phyloP scores from a whole-genome alignment of 169 alveolate genomes.

The Theileria sp. region DNA sequence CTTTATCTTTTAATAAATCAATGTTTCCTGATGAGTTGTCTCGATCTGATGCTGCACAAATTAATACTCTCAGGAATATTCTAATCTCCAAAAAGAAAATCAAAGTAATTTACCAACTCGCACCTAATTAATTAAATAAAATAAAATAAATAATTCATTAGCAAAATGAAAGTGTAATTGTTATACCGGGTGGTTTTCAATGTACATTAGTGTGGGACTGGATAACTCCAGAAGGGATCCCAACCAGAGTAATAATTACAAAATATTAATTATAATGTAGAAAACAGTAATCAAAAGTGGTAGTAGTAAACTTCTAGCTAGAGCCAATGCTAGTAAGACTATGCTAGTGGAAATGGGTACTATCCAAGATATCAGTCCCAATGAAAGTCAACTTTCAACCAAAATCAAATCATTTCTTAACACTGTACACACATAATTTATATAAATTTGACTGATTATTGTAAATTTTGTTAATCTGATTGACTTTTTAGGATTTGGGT shows the following conservation, averaged over 20 bases:
- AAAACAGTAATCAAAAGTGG: conserved; percentile 23
- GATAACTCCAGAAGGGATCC: conserved; percentile 20
- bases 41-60: conserved; percentile 47
- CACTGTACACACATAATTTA: conserved; percentile 1
- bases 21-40: conserved; percentile 30
- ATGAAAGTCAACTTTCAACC: conserved; percentile 43
- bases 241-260: conserved; percentile 3
- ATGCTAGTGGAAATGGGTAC: conserved; percentile 59
- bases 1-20: neutral
- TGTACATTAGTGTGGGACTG: conserved; percentile 57
- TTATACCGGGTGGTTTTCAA: conserved; percentile 37
- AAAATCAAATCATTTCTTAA: neutral
- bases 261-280: neutral
- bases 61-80: conserved; percentile 24
- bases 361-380: conserved; percentile 41
- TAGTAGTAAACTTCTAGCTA: conserved; percentile 47
- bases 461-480: neutral
- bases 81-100: conserved; percentile 34
- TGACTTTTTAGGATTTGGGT: conserved; percentile 23
- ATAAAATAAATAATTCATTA: neutral
- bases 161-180: conserved; percentile 20
- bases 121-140: neutral
- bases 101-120: neutral
- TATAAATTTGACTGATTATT: neutral
- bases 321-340: conserved; percentile 61